These are phyloP conservation scores for Leucogyrophana mollusca DNA, from an alignment of 768 basidiomycete genomes.

Conservation along the genomic window DNA sequence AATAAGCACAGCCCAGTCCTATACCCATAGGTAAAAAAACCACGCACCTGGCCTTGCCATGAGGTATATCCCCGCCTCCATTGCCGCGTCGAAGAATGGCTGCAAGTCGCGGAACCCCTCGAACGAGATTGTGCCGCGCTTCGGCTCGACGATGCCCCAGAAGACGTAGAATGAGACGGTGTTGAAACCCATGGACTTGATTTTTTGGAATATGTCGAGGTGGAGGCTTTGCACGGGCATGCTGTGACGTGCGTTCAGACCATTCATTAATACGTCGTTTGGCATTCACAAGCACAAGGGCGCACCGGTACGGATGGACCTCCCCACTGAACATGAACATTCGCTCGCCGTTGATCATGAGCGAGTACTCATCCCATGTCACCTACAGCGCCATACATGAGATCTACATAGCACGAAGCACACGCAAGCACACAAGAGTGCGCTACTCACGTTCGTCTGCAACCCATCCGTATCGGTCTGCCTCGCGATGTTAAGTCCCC, in stretches of 20 bases:
- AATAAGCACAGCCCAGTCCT: neutral
- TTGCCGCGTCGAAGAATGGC: slow-evolving; percentile 28
- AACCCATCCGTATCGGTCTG: neutral
- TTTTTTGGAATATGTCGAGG: slow-evolving; percentile 61
- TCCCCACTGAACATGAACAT: slow-evolving; percentile 61
- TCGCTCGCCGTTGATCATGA: slow-evolving; percentile 56
- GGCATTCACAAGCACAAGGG: too few species aligned
- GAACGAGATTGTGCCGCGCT: slow-evolving; percentile 50
- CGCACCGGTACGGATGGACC: slow-evolving; percentile 55
- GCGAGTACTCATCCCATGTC: slow-evolving; percentile 60
- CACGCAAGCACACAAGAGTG: neutral
- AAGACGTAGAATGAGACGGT: slow-evolving; percentile 59
- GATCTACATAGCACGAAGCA: neutral
- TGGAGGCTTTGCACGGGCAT: slow-evolving; percentile 44
- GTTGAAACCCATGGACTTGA: slow-evolving; percentile 62
- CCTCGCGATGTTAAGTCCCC: neutral
- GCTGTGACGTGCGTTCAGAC: too few species aligned
- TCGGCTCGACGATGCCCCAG: slow-evolving; percentile 46
- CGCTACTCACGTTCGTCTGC: neutral
- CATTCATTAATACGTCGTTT: too few species aligned
- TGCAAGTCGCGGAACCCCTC: slow-evolving; percentile 39
- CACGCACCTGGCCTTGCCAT: slow-evolving; percentile 23
- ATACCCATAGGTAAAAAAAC: too few species aligned
- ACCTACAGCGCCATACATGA: slow-evolving; percentile 24
- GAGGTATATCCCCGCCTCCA: slow-evolving; percentile 24